Base-by-base conservation (phyloP, 2,329 filamentous ascomycete species). In the Sclerotiophoma versabilis region DNA sequence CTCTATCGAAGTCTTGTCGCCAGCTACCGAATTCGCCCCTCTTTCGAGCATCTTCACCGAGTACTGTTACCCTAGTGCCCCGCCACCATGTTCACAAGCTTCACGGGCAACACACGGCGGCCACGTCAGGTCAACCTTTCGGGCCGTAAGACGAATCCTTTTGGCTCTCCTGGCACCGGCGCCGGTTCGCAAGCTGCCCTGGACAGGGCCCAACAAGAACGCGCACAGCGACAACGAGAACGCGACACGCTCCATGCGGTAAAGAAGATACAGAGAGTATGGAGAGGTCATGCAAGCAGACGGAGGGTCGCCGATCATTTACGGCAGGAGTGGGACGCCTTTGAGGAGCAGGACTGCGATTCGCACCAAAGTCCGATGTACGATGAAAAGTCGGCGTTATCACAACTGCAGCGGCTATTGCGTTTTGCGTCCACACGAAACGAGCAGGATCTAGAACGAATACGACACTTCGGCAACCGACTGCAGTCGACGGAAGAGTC, bases 71-170 rank as follows among this genome's bases (percentile, higher is more conserved):
- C 34, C 19, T 19, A 48, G 11, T 41, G n/a, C 42, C 38, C 60
- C 55, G 58, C 60, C 58, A 61, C 62, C 61, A 97, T 97, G 93
- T 96, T 95, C 78, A 88, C 90, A 58, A 92, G 90, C 48, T 99
- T 99, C 79, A 95, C 91, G 20, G 95, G 95, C 65, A 91, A 80
- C 76, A 91, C 92, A 66, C 88, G 91, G 69, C 90, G 91, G 63
- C 88, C 89, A 58, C 88, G 95, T 62, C 93, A 97, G 74, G 92
- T 98, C 72, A 97, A 98, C 77, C 87, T 99, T 58, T 95, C 92
- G 63, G 95, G 92, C 59, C 89, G 93, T 65, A 86, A 85, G 62
- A 81, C 81, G 44, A 96, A 96, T 69, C 91, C 92, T 3, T 96
- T 95, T 74, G 87, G 83, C 45, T 82, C 83, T 14, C 81, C 85